phyloP scores from a whole-genome alignment of 306 rosid genomes.

The Astragalus membranaceus region DNA sequence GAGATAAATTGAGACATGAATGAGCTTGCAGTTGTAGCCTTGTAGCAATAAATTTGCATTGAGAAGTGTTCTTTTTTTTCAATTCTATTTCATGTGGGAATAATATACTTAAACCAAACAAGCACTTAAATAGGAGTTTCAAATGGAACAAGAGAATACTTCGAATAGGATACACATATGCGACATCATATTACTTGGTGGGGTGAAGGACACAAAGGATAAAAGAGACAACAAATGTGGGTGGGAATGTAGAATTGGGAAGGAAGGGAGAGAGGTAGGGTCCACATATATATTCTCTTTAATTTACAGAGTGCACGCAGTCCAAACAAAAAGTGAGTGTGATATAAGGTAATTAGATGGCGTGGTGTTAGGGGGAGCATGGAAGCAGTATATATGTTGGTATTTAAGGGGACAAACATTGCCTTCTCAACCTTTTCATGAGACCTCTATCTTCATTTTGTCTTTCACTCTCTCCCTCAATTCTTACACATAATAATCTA shows the following conservation, averaged over 20 bases:
- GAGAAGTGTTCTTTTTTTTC: no score
- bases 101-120: no score
- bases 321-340: constrained; percentile 31
- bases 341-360: constrained; percentile 25
- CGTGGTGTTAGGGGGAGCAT: constrained; percentile 55
- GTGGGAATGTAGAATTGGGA: background rate
- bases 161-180: background rate
- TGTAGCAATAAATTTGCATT: no score
- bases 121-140: no score
- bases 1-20: no score
- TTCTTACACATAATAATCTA: background rate
- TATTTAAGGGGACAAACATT: constrained; percentile 74
- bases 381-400: constrained; percentile 44
- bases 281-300: background rate
- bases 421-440: constrained; percentile 37
- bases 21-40: no score
- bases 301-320: constrained; percentile 17
- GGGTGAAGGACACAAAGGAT: background rate
- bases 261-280: background rate
- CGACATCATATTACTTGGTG: no score
- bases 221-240: background rate
- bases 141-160: no score
- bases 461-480: constrained; percentile 23
- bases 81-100: no score
- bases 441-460: constrained; percentile 39